Conservation (phyloP, 75 land plant genomes). For the Gnetum montanum region DNA sequence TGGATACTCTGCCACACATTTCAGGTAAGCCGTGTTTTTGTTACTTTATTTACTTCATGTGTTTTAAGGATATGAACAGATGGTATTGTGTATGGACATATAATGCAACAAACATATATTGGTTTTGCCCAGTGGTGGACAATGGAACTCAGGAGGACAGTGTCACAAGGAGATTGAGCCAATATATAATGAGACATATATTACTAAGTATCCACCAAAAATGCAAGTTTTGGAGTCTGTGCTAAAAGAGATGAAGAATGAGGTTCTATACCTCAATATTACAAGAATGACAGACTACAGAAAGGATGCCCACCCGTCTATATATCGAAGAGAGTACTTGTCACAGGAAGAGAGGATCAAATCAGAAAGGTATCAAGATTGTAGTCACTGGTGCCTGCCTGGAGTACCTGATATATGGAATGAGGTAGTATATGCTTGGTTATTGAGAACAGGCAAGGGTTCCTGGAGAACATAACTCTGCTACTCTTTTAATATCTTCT, state of each 20-base stretch:
- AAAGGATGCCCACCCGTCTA: slow-evolving; percentile 49
- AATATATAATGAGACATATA: slow-evolving; percentile 43
- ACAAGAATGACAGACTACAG: slow-evolving; percentile 67
- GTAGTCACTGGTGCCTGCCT: slow-evolving; percentile 30
- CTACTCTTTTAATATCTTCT: too few relatives aligned
- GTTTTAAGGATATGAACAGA: background rate
- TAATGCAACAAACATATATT: background rate
- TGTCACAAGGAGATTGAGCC: slow-evolving; percentile 67
- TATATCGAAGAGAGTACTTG: background rate
- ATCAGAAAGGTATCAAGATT: slow-evolving; percentile 14
- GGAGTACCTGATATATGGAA: slow-evolving; percentile 36
- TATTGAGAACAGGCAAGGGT: slow-evolving; percentile 13
- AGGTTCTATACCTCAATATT: slow-evolving; percentile 52
- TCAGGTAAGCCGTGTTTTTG: slow-evolving; percentile 34
- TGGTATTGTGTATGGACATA: background rate
- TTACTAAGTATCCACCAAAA: slow-evolving; percentile 43
- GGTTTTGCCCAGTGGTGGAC: slow-evolving; percentile 52
- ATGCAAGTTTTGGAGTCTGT: slow-evolving; percentile 47
- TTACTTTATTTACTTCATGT: background rate
- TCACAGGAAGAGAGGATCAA: background rate
- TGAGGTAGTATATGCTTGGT: slow-evolving; percentile 15
- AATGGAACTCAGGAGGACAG: slow-evolving; percentile 77
- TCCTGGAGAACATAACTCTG: slow-evolving; percentile 2
- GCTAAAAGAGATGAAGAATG: slow-evolving; percentile 40
- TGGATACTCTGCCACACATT: slow-evolving; percentile 72